Base-by-base conservation (phyloP, 352 stramenopile species). In the Pythium volutum region DNA sequence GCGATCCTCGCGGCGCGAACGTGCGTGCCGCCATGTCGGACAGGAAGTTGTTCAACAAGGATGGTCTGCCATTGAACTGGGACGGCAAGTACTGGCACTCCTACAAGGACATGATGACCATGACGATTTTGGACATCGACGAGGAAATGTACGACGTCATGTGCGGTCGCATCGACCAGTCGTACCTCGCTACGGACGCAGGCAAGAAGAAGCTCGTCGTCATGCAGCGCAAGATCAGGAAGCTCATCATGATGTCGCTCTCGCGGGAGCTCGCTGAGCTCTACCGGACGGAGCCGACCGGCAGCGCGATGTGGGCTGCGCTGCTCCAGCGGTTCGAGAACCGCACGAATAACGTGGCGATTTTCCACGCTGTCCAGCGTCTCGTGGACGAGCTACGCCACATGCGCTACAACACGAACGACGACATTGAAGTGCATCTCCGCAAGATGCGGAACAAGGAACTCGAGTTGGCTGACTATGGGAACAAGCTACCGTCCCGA, bases 21-120 rank as follows among this genome's bases (percentile, higher is more conserved):
- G 41, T 26, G 41, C 11, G 27, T 36, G 14, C 25, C 6, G 46
- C 4, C 46, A 16, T 20, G 46, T 33, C 14, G 3, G 46, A 14
- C 23, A 52, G 11, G 51, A 58, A 58, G 51, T 36, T 49, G 34
- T 58, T 48, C 33, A 58, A 48, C 51, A 58, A 48, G 18, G 33
- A 58, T 22, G 51, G 51, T 23, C 23, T 58, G 51, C 36, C 51
- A 38, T 2, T 48, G 20, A 58, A 58, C 36, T 58, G 51, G 51
- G 22, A 58, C 36, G 36, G 51, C 22, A 58, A 58, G 18, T 45
- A 20, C 50, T 57, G 50, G 51, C 22, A 58, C 51, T 38, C 34
- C 4, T 48, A 38, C 22, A 26, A 48, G 20, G 36, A 36, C 2
- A 58, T 58, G 51, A 29, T 47, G 11, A 48, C 11, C 33, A 48